Percentiles rank a stretch among this genome's conserved stretches.
These are phyloP conservation scores for Wickerhamomyces chaumierensis DNA, from an alignment of 805 yeast genomes.

Conservation along the genomic window DNA sequence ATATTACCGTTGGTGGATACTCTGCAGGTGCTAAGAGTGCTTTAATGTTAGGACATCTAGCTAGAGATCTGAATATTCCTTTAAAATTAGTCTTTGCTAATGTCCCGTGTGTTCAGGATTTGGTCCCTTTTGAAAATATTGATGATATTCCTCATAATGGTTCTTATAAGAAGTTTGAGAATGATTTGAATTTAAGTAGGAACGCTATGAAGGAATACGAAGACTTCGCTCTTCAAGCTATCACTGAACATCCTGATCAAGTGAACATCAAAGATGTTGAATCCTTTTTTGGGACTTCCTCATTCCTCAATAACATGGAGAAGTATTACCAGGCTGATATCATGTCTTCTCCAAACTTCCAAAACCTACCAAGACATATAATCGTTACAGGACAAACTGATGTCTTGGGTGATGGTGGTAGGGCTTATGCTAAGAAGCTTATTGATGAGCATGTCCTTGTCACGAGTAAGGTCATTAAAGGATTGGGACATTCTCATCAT, in stretches of 20 bases:
- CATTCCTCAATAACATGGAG: background rate
- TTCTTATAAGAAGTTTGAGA: background rate
- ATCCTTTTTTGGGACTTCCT: background rate
- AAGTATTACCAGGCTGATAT: slow-evolving; percentile 1
- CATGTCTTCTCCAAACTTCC: background rate
- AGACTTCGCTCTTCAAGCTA: background rate
- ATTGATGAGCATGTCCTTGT: background rate
- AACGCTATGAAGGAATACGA: background rate
- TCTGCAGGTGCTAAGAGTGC: slow-evolving; percentile 2
- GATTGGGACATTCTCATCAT: background rate
- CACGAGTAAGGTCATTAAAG: background rate
- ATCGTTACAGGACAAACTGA: slow-evolving; percentile 1
- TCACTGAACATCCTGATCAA: background rate
- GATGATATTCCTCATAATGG: background rate
- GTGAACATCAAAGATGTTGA: background rate
- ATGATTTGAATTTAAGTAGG: background rate
- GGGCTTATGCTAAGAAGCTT: slow-evolving; percentile 1
- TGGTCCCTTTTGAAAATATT: background rate
- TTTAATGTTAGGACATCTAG: background rate
- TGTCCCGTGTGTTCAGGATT: slow-evolving; percentile 1
- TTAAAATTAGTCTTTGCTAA: background rate
- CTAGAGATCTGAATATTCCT: background rate
- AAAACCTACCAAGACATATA: slow-evolving; percentile 1
- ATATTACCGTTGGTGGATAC: background rate
- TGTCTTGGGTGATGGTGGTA: slow-evolving; percentile 1